Percentiles rank a stretch among this genome's conserved stretches.
These are phyloP conservation scores for Tranzscheliella williamsii DNA, from an alignment of 1,284 basidiomycete species.

Conservation along the genomic window DNA sequence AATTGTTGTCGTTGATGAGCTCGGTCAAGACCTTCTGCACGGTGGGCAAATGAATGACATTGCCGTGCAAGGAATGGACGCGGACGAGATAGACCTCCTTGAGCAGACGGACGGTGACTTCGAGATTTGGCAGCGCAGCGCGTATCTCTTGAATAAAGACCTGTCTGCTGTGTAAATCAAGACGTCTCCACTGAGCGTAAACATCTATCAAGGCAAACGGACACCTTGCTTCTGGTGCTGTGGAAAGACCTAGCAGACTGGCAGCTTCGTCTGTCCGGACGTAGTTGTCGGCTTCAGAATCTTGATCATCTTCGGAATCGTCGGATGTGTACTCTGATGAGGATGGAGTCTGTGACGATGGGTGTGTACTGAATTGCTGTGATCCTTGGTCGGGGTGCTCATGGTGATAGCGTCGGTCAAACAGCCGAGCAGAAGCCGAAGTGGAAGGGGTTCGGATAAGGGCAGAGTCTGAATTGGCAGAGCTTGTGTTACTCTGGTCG, in stretches of 20 bases:
- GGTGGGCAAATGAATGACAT: conserved; percentile 12
- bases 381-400: not conserved
- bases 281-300: conserved; percentile 4
- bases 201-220: conserved; percentile 35
- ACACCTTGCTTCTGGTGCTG: conserved; percentile 15
- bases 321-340: conserved; percentile 1
- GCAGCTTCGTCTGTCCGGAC: conserved; percentile 11
- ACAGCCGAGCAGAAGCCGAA: not conserved
- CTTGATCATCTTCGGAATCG: conserved; percentile 5
- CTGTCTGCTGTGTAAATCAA: conserved; percentile 6
- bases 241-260: conserved; percentile 12
- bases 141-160: conserved; percentile 10
- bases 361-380: not conserved
- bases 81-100: conserved; percentile 21
- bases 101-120: conserved; percentile 13
- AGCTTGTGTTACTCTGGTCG: conserved; percentile 11
- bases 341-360: not conserved
- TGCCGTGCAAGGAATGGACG: conserved; percentile 22
- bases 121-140: conserved; percentile 6
- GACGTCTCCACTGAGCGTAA: conserved; percentile 17
- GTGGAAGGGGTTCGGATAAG: not conserved
- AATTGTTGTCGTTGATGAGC: conserved; percentile 11
- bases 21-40: conserved; percentile 19
- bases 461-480: not conserved
- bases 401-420: not conserved